Evolutionary conservation across 176 grass and related monocot species (phyloP).

Genomic region (Musa acuminata): DNA sequence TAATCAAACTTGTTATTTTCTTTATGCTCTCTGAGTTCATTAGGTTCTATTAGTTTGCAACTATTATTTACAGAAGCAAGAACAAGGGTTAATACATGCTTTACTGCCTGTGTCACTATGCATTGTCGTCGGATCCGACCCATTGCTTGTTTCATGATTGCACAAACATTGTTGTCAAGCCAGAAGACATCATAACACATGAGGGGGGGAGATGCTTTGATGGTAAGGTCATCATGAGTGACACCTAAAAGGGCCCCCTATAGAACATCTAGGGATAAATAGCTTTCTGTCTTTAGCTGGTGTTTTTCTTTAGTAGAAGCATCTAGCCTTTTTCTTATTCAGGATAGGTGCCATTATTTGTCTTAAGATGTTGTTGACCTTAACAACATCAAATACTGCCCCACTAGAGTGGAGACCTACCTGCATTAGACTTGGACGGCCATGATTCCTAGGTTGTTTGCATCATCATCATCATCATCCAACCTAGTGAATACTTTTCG

Average conservation of each 20-base stretch:
- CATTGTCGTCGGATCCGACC: no score
- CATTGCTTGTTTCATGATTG: slow-evolving; percentile 1
- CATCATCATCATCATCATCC: background rate
- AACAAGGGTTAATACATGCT: no score
- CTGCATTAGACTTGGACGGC: background rate
- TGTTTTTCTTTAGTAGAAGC: background rate
- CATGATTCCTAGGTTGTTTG: background rate
- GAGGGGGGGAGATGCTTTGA: no score
- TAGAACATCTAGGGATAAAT: background rate
- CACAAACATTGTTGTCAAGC: background rate
- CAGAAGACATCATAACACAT: background rate
- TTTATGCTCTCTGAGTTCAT: no score
- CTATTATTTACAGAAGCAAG: no score
- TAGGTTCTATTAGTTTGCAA: no score
- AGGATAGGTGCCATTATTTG: background rate
- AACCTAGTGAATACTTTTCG: background rate
- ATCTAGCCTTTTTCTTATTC: slow-evolving; percentile 1
- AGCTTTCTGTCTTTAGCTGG: background rate
- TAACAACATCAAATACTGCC: background rate
- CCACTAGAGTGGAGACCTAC: background rate
- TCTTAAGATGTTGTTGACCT: background rate
- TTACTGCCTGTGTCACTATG: no score
- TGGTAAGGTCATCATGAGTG: background rate
- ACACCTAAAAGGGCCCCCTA: background rate
- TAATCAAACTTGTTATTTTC: no score